A percentile compares a stretch with the other conserved stretches of the same genome.
phyloP scores from a whole-genome alignment of 2,329 filamentous ascomycete species.

The Calonectria hawksworthii region DNA sequence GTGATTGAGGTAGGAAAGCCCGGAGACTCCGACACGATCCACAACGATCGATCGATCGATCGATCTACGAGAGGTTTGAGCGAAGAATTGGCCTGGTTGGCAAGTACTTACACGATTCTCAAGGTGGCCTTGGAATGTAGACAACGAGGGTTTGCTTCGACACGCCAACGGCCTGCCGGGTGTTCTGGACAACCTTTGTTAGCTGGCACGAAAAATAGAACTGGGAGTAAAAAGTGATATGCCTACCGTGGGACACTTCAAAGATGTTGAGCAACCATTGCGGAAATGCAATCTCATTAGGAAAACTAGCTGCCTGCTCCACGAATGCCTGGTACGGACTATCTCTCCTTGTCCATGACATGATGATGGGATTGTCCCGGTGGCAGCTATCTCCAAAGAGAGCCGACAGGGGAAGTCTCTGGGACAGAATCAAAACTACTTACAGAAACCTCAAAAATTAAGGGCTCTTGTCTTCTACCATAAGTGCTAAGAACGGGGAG shows the following conservation, averaged over 20 bases:
- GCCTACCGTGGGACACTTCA: constrained; percentile 43
- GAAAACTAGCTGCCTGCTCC: constrained; percentile 38
- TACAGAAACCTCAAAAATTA: background rate
- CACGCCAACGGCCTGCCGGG: constrained; percentile 44
- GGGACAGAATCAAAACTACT: background rate
- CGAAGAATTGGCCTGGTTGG: background rate
- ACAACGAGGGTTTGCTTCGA: constrained; percentile 37
- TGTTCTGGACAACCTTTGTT: constrained; percentile 35
- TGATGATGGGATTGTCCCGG: constrained; percentile 3
- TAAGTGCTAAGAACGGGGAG: background rate
- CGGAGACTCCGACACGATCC: background rate
- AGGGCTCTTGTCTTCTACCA: background rate
- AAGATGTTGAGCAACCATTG: constrained; percentile 47
- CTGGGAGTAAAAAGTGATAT: background rate
- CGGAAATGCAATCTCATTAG: constrained; percentile 35
- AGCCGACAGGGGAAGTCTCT: background rate
- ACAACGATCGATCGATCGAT: background rate
- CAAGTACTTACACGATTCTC: constrained; percentile 47
- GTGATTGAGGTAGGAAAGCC: too few species aligned
- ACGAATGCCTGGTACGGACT: constrained; percentile 43
- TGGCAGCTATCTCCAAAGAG: background rate
- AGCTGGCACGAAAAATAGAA: constrained; percentile 10
- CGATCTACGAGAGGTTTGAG: background rate
- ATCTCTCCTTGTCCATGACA: constrained; percentile 47
- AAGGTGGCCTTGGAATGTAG: constrained; percentile 42